Evolutionary conservation across 2,329 filamentous ascomycete species (phyloP), one percentile per base, ranked within the genome.

Genomic region (Dactylellina drechsleri): DNA sequence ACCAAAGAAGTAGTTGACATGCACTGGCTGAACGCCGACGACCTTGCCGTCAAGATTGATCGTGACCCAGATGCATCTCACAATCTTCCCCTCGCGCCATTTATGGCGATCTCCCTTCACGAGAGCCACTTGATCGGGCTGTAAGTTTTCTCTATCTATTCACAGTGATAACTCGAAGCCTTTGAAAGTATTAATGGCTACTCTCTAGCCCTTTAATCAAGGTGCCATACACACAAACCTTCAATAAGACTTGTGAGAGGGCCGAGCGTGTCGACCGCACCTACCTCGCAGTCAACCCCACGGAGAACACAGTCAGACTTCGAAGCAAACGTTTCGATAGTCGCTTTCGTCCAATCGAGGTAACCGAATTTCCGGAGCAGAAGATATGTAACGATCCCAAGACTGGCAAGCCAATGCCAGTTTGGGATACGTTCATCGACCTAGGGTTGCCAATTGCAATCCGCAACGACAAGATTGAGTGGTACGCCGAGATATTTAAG

Each of bases 351-450:
- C 18, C 71, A 3, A 50, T 68, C 3, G 41, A 66, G 13, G 64
- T 50, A 4, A 59, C 58, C 13, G 49, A 58, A 10, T 75, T 75
- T 20, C 71, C 71, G 0, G 52, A 53, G 15, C 71, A 75, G 31
- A 67, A 58, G n/a, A 68, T 75, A 4, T 75, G 68, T 28, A 75
- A 75, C 18, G 71, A 75, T 36, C 71, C 58, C 2, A 68, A 75
- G 13, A 75, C 71, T 10, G 71, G 71, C 43, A 59, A 53, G 4
- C 64, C 57, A 3, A 75, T 75, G 71, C 64, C 64, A 43, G 71
- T 68, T 26, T 75, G 71, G 71, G 71, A 75, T 56, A 65, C 71
- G 1, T 65, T 68, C 28, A 75, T 75, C 7, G 71, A 75, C 16
- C 40, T 75, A 0, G 64, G 36, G 2, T 43, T 26, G 4, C 64